Conservation (phyloP, 148 eudicot genomes). For the Suaeda aralocaspica region DNA sequence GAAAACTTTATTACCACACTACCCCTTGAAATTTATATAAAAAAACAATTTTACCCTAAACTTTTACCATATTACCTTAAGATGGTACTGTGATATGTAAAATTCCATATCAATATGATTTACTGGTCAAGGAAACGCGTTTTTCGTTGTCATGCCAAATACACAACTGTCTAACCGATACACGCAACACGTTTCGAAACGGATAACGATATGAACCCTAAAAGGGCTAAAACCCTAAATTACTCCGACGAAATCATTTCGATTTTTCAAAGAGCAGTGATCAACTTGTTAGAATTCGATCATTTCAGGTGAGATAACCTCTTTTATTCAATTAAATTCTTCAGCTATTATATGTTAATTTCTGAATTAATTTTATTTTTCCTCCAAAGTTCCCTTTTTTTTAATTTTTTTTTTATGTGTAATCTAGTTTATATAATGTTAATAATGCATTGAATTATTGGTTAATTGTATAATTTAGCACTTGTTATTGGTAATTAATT, state of each 20-base stretch:
- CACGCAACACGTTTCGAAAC: not conserved
- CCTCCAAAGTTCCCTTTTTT: not conserved
- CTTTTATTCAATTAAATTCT: not conserved
- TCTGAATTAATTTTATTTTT: not conserved
- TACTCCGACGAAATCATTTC: not conserved
- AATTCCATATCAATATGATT: too few species aligned
- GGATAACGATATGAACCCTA: constrained; percentile 3
- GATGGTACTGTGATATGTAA: too few species aligned
- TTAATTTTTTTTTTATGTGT: too few species aligned
- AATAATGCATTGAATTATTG: not conserved
- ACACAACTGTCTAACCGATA: too few species aligned
- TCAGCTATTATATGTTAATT: not conserved
- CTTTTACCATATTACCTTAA: too few species aligned
- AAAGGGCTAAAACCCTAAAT: constrained; percentile 9
- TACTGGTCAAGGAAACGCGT: too few species aligned
- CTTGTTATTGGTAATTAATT: not conserved
- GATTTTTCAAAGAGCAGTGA: not conserved
- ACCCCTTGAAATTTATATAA: too few species aligned
- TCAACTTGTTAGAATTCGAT: not conserved
- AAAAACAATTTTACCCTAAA: too few species aligned
- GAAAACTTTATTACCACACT: too few species aligned
- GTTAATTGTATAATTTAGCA: not conserved
- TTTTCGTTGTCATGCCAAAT: too few species aligned
- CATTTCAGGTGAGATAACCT: not conserved
- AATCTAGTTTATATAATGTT: not conserved